Base-by-base conservation (phyloP, 768 basidiomycete species). In the Mycena venus region DNA sequence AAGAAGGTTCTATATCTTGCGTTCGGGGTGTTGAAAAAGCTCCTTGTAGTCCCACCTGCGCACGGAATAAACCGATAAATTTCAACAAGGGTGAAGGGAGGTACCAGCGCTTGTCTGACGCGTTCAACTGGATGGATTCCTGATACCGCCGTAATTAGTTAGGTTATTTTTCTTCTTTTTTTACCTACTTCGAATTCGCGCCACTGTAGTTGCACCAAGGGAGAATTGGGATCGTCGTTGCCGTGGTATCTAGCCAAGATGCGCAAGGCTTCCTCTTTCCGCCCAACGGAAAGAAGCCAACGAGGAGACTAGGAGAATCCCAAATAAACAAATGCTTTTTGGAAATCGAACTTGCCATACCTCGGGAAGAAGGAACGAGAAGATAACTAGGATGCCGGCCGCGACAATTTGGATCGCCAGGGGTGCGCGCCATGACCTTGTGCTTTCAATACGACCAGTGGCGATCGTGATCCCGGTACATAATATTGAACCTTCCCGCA, bases 341-440 rank as follows among this genome's bases (percentile, higher is more conserved):
- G 3, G 19, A 2, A 53, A 40, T 31, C 40, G 32, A 51, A 31
- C 19, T 21, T 25, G 38, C 25, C 15, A n/a, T 44, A 70, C 70
- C 63, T 76, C 75, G 9, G 82, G 82, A 34, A 86, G 75, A 53
- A 86, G 79, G 59, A 73, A 82, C 21, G 84, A 83, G 68, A 78
- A 77, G 56, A 76, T 47, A 56, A 75, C 71, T 49, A 86, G 79
- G 29, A 84, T 77, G 4, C 82, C 82, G 17, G 90, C 86, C 15
- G 89, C 89, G 3, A 84, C 86, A 36, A 87, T 85, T 74, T 90
- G 90, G 63, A 90, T 87, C 61, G 88, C 87, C 38, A 91, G 82
- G 31, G 90, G 90, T 42, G 86, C 82, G 65, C 90, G 84, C 87
- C 88, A 91, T 1, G 86, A 87, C 23, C 80, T 75, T 1, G 85